phyloP scores from a whole-genome alignment of 176 grass and related monocot species.

The Carex kokanica region DNA sequence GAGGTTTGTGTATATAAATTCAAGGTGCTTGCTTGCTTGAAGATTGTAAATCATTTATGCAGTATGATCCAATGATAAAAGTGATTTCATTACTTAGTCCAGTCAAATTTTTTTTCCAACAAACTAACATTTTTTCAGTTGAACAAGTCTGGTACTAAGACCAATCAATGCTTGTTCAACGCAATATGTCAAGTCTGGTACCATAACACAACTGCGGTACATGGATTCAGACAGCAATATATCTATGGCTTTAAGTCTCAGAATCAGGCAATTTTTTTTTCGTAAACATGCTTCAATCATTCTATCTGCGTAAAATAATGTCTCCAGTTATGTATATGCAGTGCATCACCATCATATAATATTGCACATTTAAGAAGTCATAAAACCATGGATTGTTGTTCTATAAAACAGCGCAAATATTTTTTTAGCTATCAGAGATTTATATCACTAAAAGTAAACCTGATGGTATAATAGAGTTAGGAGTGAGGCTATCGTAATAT shows the following conservation, averaged over 20 bases:
- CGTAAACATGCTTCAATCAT: not conserved
- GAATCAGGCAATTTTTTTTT: not conserved
- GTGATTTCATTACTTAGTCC: not conserved
- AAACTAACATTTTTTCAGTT: not conserved
- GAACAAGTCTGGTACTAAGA: not conserved
- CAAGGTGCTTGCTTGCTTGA: constrained; percentile 14
- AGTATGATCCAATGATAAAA: not conserved
- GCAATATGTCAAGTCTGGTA: not conserved
- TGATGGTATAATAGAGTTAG: not conserved
- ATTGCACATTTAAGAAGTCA: not conserved
- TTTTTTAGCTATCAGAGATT: not conserved
- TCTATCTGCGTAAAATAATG: not conserved
- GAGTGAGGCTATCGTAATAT: not conserved
- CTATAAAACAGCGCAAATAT: not conserved
- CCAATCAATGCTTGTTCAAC: not conserved
- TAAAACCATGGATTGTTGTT: not conserved
- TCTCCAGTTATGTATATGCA: not conserved
- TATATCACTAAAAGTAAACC: not conserved
- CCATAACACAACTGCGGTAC: not conserved
- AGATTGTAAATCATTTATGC: constrained; percentile 1
- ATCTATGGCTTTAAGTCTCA: not conserved
- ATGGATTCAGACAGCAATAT: not conserved
- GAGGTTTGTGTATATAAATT: constrained; percentile 6
- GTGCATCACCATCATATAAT: not conserved
- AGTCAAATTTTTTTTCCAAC: not conserved